Conservation (phyloP, 345 rosid species). For the Trapa incisa region DNA sequence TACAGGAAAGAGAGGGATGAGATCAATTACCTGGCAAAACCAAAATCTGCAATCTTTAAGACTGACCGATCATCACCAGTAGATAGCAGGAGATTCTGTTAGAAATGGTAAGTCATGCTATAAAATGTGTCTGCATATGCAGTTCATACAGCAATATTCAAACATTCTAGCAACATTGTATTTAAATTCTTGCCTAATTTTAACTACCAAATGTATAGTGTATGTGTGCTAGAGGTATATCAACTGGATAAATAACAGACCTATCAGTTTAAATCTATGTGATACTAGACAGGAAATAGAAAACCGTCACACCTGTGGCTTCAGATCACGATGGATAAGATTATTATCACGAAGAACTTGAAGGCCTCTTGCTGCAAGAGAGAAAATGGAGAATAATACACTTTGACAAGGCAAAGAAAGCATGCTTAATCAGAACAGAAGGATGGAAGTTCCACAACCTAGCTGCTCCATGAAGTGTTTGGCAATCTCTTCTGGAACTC, state of each 20-base stretch:
- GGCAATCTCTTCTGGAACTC: slow-evolving; percentile 67
- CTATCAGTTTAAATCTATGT: background rate
- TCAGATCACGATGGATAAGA: slow-evolving; percentile 89
- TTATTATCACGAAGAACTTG: slow-evolving; percentile 84
- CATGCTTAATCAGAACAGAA: slow-evolving; percentile 2
- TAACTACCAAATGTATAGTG: background rate
- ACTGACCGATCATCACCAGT: slow-evolving; percentile 44
- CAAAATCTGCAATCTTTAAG: slow-evolving; percentile 97
- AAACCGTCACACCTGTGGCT: slow-evolving; percentile 67
- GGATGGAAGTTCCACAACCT: slow-evolving; percentile 24
- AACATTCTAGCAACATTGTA: background rate
- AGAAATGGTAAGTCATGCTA: slow-evolving; percentile 20
- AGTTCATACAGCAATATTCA: background rate
- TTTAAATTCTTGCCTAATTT: background rate
- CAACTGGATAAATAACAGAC: background rate
- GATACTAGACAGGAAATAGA: background rate
- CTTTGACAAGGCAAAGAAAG: slow-evolving; percentile 7
- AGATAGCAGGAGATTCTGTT: slow-evolving; percentile 93
- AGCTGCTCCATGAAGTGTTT: slow-evolving; percentile 91
- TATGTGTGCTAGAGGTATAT: background rate
- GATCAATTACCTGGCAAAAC: slow-evolving; percentile 81
- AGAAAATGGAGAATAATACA: slow-evolving; percentile 5
- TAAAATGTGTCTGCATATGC: background rate
- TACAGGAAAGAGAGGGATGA: background rate
- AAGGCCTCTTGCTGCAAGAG: slow-evolving; percentile 62